A percentile compares a stretch with the other conserved stretches of the same genome.
phyloP scores from a whole-genome alignment of 129 eudicot species.

The Apium graveolens region DNA sequence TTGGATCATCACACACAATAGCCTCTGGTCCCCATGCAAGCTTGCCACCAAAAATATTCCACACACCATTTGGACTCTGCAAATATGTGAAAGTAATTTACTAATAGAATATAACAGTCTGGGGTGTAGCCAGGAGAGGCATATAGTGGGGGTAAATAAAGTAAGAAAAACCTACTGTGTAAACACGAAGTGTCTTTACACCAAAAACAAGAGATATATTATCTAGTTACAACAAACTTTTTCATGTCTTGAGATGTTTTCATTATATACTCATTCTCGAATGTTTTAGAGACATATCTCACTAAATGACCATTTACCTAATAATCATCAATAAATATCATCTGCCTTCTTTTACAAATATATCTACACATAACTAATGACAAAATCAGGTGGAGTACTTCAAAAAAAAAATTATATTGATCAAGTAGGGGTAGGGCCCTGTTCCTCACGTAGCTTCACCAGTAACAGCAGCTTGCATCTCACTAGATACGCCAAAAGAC shows the following conservation, averaged over 20 bases:
- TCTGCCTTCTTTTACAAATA: not conserved
- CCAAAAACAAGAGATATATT: not conserved
- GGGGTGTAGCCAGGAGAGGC: not conserved
- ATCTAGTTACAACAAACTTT: not conserved
- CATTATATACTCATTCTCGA: not conserved
- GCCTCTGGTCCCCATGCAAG: conserved; percentile 70
- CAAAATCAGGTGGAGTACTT: not conserved
- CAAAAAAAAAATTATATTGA: no score
- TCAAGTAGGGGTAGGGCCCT: not conserved
- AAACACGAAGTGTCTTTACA: not conserved
- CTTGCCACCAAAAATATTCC: conserved; percentile 72
- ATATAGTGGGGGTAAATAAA: not conserved
- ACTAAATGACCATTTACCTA: not conserved
- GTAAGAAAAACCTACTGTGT: not conserved
- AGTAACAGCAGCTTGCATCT: not conserved
- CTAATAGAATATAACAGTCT: not conserved
- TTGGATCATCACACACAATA: conserved; percentile 68
- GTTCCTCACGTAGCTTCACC: not conserved
- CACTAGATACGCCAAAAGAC: not conserved
- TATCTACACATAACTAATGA: not conserved
- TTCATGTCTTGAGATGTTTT: not conserved
- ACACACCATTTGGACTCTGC: conserved; percentile 40
- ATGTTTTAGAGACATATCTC: not conserved
- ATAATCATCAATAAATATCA: not conserved
- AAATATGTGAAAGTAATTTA: not conserved